Percentiles rank a stretch among this genome's conserved stretches.
phyloP scores from a whole-genome alignment of 148 eudicot species.

The Cornus controversa region DNA sequence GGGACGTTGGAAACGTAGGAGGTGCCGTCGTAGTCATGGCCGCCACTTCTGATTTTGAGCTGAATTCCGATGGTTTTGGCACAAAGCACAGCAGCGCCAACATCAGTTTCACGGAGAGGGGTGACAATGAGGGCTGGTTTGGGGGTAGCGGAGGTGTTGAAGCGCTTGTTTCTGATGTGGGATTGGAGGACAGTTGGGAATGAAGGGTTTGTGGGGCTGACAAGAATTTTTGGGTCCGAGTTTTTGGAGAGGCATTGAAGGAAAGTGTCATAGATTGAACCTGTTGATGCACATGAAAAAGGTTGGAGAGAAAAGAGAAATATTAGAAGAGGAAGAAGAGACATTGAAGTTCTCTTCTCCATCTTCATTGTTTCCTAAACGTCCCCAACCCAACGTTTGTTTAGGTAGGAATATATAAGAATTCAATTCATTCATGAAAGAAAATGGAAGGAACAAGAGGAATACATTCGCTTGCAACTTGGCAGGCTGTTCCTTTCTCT shows the following conservation, averaged over 20 bases:
- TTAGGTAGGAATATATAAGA: too few species aligned
- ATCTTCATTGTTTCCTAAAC: too few species aligned
- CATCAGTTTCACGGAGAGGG: conserved; percentile 13
- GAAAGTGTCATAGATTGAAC: neutral
- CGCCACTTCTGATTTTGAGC: conserved; percentile 26
- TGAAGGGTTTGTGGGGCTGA: conserved; percentile 11
- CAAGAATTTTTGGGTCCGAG: conserved; percentile 17
- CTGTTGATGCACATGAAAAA: neutral
- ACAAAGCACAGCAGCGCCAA: conserved; percentile 23
- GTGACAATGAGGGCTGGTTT: conserved; percentile 33
- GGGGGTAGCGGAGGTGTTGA: conserved; percentile 22
- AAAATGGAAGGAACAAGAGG: too few species aligned
- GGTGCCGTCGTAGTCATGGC: conserved; percentile 29
- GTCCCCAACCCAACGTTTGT: too few species aligned
- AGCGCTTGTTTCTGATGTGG: conserved; percentile 27
- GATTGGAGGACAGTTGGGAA: conserved; percentile 15
- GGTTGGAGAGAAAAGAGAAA: neutral
- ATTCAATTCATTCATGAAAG: too few species aligned
- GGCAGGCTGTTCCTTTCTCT: too few species aligned
- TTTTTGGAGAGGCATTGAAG: conserved; percentile 3
- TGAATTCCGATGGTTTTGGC: neutral
- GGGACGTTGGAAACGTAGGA: conserved; percentile 19
- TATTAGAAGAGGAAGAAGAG: neutral
- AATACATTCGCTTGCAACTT: too few species aligned
- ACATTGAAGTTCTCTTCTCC: too few species aligned